Percentiles rank a stretch among this genome's conserved stretches.
Evolutionary conservation across 1,284 basidiomycete species (phyloP).

Genomic region (Singerocomus rubriflavus): DNA sequence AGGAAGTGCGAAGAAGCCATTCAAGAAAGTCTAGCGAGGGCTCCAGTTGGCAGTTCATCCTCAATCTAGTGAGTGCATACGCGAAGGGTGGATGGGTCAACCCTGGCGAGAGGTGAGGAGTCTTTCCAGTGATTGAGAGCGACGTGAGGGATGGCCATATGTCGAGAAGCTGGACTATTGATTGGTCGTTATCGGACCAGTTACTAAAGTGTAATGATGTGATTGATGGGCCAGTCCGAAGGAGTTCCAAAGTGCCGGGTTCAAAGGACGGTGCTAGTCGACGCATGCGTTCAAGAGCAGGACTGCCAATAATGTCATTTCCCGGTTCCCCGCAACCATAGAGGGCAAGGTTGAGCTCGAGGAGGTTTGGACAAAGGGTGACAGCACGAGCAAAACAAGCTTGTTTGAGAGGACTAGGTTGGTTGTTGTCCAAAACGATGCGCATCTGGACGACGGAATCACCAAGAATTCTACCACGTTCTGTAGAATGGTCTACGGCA

Average conservation of each 20-base stretch:
- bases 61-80: slow-evolving; percentile 47
- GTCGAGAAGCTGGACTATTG: slow-evolving; percentile 59
- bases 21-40: slow-evolving; percentile 58
- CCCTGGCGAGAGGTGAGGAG: slow-evolving; percentile 47
- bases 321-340: slow-evolving; percentile 54
- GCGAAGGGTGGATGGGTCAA: slow-evolving; percentile 43
- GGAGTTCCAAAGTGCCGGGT: slow-evolving; percentile 46
- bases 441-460: slow-evolving; percentile 52
- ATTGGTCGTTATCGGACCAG: slow-evolving; percentile 60
- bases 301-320: slow-evolving; percentile 44
- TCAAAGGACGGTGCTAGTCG: slow-evolving; percentile 55
- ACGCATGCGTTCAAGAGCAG: slow-evolving; percentile 46
- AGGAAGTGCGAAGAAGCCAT: slow-evolving; percentile 64
- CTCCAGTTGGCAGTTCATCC: slow-evolving; percentile 57
- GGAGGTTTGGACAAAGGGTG: slow-evolving; percentile 55
- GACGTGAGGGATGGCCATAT: slow-evolving; percentile 55
- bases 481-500: slow-evolving; percentile 46
- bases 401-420: slow-evolving; percentile 55
- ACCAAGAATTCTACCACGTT: slow-evolving; percentile 47
- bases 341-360: slow-evolving; percentile 51
- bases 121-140: slow-evolving; percentile 57
- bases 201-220: slow-evolving; percentile 59
- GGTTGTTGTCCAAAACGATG: slow-evolving; percentile 61
- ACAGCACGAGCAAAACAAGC: slow-evolving; percentile 56
- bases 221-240: slow-evolving; percentile 54